A percentile compares a stretch with the other conserved stretches of the same genome.
phyloP scores from a whole-genome alignment of 179 eudicot species.

The Nepenthes alata region DNA sequence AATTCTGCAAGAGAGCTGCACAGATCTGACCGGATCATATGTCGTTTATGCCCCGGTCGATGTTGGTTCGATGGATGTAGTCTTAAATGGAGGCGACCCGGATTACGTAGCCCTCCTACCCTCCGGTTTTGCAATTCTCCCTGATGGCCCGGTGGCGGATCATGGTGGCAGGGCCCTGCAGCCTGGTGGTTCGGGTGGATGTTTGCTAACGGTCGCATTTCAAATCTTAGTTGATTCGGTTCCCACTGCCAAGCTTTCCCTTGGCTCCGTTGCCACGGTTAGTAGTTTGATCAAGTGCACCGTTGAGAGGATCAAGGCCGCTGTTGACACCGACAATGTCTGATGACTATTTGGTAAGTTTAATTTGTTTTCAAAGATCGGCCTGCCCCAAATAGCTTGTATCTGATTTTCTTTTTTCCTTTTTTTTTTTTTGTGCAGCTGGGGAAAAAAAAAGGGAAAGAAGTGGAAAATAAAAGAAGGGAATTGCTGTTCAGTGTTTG shows the following conservation, averaged over 20 bases:
- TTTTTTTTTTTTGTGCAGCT: background rate
- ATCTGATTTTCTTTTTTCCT: background rate
- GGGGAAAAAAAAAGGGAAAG: background rate
- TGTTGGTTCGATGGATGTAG: slow-evolving; percentile 34
- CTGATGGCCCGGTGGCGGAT: slow-evolving; percentile 20
- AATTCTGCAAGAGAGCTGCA: slow-evolving; percentile 52
- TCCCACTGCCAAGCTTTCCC: slow-evolving; percentile 64
- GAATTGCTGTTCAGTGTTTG: too few relatives aligned
- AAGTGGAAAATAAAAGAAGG: background rate
- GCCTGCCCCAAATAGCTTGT: too few relatives aligned
- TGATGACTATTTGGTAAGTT: background rate
- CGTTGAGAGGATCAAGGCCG: slow-evolving; percentile 57
- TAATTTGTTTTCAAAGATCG: background rate
- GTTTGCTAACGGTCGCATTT: slow-evolving; percentile 73
- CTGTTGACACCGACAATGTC: slow-evolving; percentile 32
- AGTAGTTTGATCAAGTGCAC: slow-evolving; percentile 60
- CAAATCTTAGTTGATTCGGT: slow-evolving; percentile 84
- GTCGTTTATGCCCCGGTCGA: slow-evolving; percentile 54
- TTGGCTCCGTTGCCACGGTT: slow-evolving; percentile 58
- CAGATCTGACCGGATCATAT: slow-evolving; percentile 40
- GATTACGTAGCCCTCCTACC: slow-evolving; percentile 44
- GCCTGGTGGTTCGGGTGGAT: slow-evolving; percentile 47
- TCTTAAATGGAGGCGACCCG: slow-evolving; percentile 43
- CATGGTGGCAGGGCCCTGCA: slow-evolving; percentile 11
- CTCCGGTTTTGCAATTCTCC: slow-evolving; percentile 46